phyloP scores from a whole-genome alignment of 2,329 filamentous ascomycete species.

The Clonostachys chloroleuca region DNA sequence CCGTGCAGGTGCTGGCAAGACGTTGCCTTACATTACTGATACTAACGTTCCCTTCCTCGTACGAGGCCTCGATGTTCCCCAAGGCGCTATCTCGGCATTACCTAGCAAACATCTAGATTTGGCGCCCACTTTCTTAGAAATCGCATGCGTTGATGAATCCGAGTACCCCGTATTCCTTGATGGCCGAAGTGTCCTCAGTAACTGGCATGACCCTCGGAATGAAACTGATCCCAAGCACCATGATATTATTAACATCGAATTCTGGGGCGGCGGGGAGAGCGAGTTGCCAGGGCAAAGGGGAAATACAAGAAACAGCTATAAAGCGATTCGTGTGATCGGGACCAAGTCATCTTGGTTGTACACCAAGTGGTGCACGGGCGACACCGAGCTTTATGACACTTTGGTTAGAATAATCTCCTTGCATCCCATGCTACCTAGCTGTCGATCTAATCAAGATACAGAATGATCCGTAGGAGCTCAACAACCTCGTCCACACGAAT shows the following conservation, averaged over 20 bases:
- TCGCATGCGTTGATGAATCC: conserved; percentile 6
- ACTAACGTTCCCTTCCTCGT: conserved; percentile 46
- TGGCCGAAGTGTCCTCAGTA: conserved; percentile 16
- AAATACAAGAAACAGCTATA: conserved; percentile 15
- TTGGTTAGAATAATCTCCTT: conserved; percentile 1
- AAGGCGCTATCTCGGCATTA: conserved; percentile 23
- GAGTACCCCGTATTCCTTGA: conserved; percentile 17
- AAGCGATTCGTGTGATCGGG: conserved; percentile 16
- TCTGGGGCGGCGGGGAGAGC: conserved; percentile 16
- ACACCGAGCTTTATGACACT: conserved; percentile 23
- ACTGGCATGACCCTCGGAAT: conserved; percentile 15
- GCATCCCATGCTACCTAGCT: background rate
- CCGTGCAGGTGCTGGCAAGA: conserved; percentile 45
- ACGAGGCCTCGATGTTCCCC: conserved; percentile 39
- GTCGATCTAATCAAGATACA: background rate
- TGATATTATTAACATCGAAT: conserved; percentile 40
- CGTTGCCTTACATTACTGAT: conserved; percentile 45
- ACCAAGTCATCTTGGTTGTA: conserved; percentile 14
- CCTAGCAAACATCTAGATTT: conserved; percentile 50
- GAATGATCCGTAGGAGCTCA: conserved; percentile 15
- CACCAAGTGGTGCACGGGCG: conserved; percentile 18
- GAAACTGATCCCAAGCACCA: conserved; percentile 10
- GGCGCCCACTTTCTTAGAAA: conserved; percentile 45
- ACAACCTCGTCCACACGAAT: conserved; percentile 5
- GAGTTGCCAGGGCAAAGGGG: conserved; percentile 7